A percentile compares a stretch with the other conserved stretches of the same genome.
Conservation (phyloP, 371 early-diverging fungal species). For the Mucor sp. region DNA sequence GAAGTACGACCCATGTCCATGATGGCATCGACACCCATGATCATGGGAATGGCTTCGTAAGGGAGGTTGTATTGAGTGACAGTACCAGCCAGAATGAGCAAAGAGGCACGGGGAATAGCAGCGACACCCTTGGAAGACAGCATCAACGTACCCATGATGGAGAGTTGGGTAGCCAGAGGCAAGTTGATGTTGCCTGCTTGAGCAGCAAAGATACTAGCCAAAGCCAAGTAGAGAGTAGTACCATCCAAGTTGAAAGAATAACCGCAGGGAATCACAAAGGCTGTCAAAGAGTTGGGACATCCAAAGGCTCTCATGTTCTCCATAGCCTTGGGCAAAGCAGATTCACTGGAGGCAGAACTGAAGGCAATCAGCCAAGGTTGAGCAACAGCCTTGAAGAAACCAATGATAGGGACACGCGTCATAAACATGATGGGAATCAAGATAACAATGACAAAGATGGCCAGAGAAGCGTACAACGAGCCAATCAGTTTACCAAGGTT, state of each 20-base stretch:
- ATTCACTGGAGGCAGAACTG: slow-evolving; percentile 84
- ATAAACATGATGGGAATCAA: slow-evolving; percentile 69
- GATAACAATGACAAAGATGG: slow-evolving; percentile 62
- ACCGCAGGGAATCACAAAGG: slow-evolving; percentile 68
- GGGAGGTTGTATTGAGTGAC: slow-evolving; percentile 57
- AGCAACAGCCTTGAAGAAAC: slow-evolving; percentile 56
- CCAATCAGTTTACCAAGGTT: slow-evolving; percentile 75
- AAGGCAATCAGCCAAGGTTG: slow-evolving; percentile 82
- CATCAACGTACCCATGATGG: slow-evolving; percentile 68
- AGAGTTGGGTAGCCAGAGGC: slow-evolving; percentile 39
- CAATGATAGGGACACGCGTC: slow-evolving; percentile 55
- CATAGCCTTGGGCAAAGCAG: slow-evolving; percentile 78
- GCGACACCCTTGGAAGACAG: slow-evolving; percentile 83
- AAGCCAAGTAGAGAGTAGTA: slow-evolving; percentile 73
- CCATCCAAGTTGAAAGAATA: slow-evolving; percentile 88
- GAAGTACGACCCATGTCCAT: slow-evolving; percentile 82
- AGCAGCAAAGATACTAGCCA: slow-evolving; percentile 68
- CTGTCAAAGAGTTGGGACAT: slow-evolving; percentile 69
- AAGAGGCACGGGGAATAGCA: slow-evolving; percentile 76
- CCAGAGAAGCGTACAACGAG: slow-evolving; percentile 62
- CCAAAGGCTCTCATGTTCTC: slow-evolving; percentile 76
- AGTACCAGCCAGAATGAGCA: slow-evolving; percentile 31
- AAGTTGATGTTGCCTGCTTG: slow-evolving; percentile 68
- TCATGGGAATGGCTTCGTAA: slow-evolving; percentile 57
- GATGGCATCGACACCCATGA: slow-evolving; percentile 78